Percentiles rank a stretch among this genome's conserved stretches.
These are phyloP conservation scores for Aureobasidium namibiae DNA, from an alignment of 2,329 filamentous ascomycete genomes.

Conservation along the genomic window DNA sequence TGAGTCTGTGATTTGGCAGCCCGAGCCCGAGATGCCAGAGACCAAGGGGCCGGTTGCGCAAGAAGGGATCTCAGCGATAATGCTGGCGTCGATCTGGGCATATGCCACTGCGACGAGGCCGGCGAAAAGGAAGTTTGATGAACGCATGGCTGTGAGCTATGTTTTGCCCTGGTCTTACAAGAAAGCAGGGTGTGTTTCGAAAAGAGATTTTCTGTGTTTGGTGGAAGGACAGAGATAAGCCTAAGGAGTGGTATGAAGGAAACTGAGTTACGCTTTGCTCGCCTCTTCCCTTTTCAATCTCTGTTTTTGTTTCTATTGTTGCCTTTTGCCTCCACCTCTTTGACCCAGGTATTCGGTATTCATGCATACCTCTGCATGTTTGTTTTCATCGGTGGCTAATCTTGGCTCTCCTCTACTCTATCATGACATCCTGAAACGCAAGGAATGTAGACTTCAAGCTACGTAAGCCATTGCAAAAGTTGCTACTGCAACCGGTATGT, in stretches of 20 bases:
- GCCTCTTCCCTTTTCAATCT: constrained; percentile 3
- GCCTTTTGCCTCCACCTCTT: neutral
- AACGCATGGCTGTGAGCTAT: neutral
- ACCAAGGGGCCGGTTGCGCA: neutral
- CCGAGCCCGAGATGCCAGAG: neutral
- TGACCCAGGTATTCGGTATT: neutral
- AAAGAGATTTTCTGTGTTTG: neutral
- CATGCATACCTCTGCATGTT: constrained; percentile 3
- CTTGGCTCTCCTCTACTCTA: neutral
- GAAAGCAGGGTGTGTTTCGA: neutral
- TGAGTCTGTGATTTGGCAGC: neutral
- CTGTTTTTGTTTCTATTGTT: neutral
- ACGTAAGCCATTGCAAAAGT: neutral
- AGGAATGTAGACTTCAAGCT: neutral
- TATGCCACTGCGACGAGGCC: neutral
- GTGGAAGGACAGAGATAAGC: neutral
- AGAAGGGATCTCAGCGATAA: neutral
- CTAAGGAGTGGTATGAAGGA: neutral
- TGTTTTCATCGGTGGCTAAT: constrained; percentile 6
- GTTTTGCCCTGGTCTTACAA: neutral
- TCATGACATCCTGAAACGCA: neutral
- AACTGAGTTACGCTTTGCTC: neutral
- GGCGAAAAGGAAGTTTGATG: neutral
- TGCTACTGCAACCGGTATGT: constrained; percentile 3
- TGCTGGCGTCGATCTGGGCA: neutral